Percentiles rank a stretch among this genome's conserved stretches.
Conservation (phyloP, 2,329 filamentous ascomycete species). For the Neospermospora avenae region DNA sequence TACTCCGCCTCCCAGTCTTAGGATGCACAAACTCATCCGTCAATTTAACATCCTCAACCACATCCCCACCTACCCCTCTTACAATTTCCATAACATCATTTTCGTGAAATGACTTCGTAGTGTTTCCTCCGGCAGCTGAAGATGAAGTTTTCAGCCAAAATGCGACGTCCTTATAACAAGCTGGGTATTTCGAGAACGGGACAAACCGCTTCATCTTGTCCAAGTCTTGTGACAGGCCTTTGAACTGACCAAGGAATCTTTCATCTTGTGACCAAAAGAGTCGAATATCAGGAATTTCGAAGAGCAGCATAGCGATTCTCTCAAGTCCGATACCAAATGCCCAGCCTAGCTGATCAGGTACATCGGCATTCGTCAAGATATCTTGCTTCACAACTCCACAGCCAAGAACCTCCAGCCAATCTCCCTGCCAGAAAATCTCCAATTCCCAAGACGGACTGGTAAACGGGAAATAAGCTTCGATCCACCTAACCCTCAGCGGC, state of each 20-base stretch:
- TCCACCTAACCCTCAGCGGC: slow-evolving; percentile 84
- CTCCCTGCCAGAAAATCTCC: slow-evolving; percentile 89
- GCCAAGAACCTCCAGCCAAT: slow-evolving; percentile 96
- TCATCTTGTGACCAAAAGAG: slow-evolving; percentile 90
- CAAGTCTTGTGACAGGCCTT: slow-evolving; percentile 52
- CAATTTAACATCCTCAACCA: slow-evolving; percentile 81
- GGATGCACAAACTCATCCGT: slow-evolving; percentile 88
- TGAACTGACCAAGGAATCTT: slow-evolving; percentile 86
- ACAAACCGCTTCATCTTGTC: slow-evolving; percentile 60
- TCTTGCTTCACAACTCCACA: slow-evolving; percentile 85
- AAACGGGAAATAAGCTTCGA: slow-evolving; percentile 97
- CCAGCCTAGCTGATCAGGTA: slow-evolving; percentile 79
- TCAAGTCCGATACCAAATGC: slow-evolving; percentile 94
- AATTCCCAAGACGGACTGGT: slow-evolving; percentile 95
- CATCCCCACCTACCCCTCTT: slow-evolving; percentile 74
- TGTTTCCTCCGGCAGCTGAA: slow-evolving; percentile 47
- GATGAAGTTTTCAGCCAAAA: slow-evolving; percentile 71
- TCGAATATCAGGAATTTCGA: slow-evolving; percentile 92
- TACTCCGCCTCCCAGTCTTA: slow-evolving; percentile 74
- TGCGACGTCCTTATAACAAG: slow-evolving; percentile 86
- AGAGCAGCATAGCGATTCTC: slow-evolving; percentile 94
- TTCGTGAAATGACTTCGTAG: slow-evolving; percentile 67
- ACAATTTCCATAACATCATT: slow-evolving; percentile 98
- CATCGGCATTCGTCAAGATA: slow-evolving; percentile 72
- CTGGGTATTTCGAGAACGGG: slow-evolving; percentile 88